Base-by-base conservation (phyloP, 163 green algal species). In the Trebouxiophyceae sp. region DNA sequence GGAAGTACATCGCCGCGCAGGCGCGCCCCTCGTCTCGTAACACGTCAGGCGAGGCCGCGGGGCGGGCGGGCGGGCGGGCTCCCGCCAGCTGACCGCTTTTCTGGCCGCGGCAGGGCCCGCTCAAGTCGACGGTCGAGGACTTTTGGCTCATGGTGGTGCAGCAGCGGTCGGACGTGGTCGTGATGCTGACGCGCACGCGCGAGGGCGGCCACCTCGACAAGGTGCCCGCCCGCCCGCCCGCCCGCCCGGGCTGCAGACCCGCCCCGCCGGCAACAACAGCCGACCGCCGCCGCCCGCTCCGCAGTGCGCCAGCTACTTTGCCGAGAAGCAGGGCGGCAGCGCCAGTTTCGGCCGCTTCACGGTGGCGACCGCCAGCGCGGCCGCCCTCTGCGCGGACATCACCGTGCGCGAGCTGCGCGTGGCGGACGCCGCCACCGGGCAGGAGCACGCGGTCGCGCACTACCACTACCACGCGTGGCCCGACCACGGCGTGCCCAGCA, bases 91-190 rank as follows among this genome's bases (percentile, higher is more conserved):
- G n/a, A n/a, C n/a, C n/a, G n/a, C n/a, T n/a, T n/a, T n/a, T n/a
- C n/a, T n/a, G n/a, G n/a, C n/a, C n/a, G n/a, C n/a, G n/a, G 20
- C 85, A 92, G 71, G 90, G 85, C 0, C 90, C 90, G 0, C 56
- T 95, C 45, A 45, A 57, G 3, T 12, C 47, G 26, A 96, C 90
- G 0, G 57, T 80, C 0, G 67, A 67, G 2, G 74, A 91, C 45
- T 97, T 97, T 45, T 97, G 90, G 90, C 70, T 73, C 59, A 92
- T 93, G 86, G 76, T 84, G 4, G 62, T 74, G 47, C 58, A 88
- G 67, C 60, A 86, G 57, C 34, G 67, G n/a, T 73, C 46, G 29
- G 33, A 62, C 58, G 74, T 79, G 1, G 69, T 96, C 19, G 75
- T 96, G 33, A 94, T 94, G 90, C 83, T 96, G 8, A 95, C 86